Percentiles rank a stretch among this genome's conserved stretches.
phyloP scores from a whole-genome alignment of 2,329 filamentous ascomycete genomes.

The Cercospora brassicicola region DNA sequence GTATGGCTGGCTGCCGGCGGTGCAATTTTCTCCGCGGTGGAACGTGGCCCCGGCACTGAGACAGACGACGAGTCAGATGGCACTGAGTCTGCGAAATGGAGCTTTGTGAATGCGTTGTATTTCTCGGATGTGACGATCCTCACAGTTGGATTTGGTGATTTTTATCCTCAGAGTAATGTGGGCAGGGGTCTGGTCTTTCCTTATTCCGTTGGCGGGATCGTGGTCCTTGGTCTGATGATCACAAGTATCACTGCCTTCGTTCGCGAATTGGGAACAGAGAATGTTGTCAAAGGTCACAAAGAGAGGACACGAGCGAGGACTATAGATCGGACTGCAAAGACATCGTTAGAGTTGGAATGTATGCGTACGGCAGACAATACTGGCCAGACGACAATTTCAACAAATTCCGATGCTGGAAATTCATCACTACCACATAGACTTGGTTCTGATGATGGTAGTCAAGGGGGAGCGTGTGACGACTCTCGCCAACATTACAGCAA shows the following conservation, averaged over 20 bases:
- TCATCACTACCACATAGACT: conserved; percentile 12
- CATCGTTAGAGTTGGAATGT: conserved; percentile 49
- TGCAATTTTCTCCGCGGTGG: conserved; percentile 69
- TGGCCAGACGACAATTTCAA: conserved; percentile 17
- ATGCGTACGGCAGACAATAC: conserved; percentile 10
- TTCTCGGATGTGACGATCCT: conserved; percentile 70
- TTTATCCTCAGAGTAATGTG: conserved; percentile 57
- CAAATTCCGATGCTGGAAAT: conserved; percentile 19
- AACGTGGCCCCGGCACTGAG: conserved; percentile 46
- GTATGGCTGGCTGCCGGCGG: conserved; percentile 78
- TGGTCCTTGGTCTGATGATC: conserved; percentile 81
- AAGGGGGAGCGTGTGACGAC: not conserved
- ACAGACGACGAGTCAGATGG: not conserved
- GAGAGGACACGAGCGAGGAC: conserved; percentile 57
- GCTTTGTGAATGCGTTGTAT: conserved; percentile 67
- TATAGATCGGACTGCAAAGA: conserved; percentile 55
- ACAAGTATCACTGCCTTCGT: conserved; percentile 72
- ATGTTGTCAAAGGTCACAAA: conserved; percentile 62
- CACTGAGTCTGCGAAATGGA: conserved; percentile 50
- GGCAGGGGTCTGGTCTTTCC: conserved; percentile 75
- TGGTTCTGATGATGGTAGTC: conserved; percentile 19
- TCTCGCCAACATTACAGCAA: conserved; percentile 9
- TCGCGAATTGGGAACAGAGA: conserved; percentile 59
- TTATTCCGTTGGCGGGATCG: conserved; percentile 78
- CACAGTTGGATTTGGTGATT: conserved; percentile 63